These are phyloP conservation scores for Salix brachista DNA, from an alignment of 345 rosid genomes.

Conservation along the genomic window DNA sequence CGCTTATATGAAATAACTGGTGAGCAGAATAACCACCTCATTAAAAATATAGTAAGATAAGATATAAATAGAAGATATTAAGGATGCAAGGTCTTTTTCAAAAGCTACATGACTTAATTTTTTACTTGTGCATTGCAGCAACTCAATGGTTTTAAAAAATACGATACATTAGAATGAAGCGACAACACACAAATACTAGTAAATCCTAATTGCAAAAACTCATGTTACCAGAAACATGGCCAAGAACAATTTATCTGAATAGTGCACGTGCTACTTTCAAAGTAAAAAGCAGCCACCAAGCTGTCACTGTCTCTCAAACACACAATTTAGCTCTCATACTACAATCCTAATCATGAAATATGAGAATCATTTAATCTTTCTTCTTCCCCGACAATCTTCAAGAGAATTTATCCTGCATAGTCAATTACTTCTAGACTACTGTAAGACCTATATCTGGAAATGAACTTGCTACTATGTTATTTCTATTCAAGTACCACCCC, in stretches of 20 bases:
- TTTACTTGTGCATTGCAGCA: background rate
- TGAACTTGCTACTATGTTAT: background rate
- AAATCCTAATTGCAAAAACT: background rate
- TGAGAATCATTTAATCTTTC: background rate
- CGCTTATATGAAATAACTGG: slow-evolving; percentile 74
- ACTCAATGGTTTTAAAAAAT: background rate
- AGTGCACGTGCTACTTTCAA: background rate
- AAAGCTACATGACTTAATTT: background rate
- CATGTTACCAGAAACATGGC: background rate
- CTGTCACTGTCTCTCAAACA: background rate
- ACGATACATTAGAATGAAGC: background rate
- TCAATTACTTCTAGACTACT: background rate
- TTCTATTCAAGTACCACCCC: background rate
- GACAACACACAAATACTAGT: background rate
- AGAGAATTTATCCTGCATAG: background rate
- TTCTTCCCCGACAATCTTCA: background rate
- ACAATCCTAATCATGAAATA: background rate
- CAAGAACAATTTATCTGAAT: background rate
- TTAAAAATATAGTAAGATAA: background rate
- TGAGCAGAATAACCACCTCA: slow-evolving; percentile 19
- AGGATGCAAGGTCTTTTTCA: background rate
- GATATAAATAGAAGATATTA: background rate
- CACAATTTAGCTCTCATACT: background rate
- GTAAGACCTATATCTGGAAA: background rate
- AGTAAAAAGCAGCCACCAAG: background rate